Evolutionary conservation across 2,329 filamentous ascomycete genomes (phyloP), one percentile per base, ranked within the genome.

Genomic region (Microsporum ferrugineum): DNA sequence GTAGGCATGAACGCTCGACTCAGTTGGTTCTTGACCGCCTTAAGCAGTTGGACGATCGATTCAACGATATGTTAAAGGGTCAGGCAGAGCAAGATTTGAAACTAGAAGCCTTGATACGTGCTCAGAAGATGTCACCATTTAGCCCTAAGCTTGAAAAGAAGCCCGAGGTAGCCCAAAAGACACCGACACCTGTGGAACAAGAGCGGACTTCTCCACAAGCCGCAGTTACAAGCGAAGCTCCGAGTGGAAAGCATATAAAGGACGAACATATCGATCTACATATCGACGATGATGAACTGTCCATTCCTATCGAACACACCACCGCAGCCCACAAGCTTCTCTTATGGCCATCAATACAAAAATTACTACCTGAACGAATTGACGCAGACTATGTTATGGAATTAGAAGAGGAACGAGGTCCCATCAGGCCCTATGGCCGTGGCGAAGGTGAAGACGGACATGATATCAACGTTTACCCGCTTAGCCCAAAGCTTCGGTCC

Each of bases 271-370:
- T 76, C 74, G 10, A 80, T 81, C 0, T 36, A 12, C 34, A 51
- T 14, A 53, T 57, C 7, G 71, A 74, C 34, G 71, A 73, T 33
- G 84, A 84, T 55, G 81, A 85, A 65, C 82, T 88, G 12, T 83
- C 87, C 1, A 88, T 95, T 61, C 88, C 90, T 0, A 83, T 86
- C 33, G 89, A 95, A 66, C 92, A 97, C 69, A 95, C 89, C 0
- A 96, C 91, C 0, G 84, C 90, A n/a, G 91, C 91, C 0, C 89
- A 94, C 58, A 83, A 91, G 64, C 78, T 97, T 17, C 77, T 97
- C 33, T 79, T 82, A 55, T 91, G 88, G 85, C 82, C 82, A 0
- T 81, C 85, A 0, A 89, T 94, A 60, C 75, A 79, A 70, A 75
- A 80, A 64, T 70, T 96, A 69, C 84, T 89, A 38, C 66, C 78